Evolutionary conservation across 140 eudicot species (phyloP).

Genomic region (Flaveria floridana): DNA sequence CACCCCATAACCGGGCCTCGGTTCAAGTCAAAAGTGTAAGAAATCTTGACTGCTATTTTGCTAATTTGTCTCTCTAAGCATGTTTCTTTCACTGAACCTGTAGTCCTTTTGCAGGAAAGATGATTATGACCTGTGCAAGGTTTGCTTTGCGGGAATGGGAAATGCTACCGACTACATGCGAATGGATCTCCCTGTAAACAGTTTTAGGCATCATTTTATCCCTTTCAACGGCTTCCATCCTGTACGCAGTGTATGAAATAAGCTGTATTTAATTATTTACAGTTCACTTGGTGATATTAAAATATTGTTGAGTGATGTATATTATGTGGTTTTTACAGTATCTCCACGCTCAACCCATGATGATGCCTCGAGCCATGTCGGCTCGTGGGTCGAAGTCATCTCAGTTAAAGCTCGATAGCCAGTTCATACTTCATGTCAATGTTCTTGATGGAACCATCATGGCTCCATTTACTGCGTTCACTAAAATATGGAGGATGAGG

Average conservation of each 20-base stretch:
- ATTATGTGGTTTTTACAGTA: conserved; percentile 2
- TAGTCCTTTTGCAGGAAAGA: conserved; percentile 54
- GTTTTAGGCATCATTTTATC: conserved; percentile 29
- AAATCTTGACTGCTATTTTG: neutral
- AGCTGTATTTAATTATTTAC: neutral
- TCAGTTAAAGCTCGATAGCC: conserved; percentile 62
- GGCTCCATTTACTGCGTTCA: conserved; percentile 68
- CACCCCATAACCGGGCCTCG: conserved; percentile 82
- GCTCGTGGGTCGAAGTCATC: conserved; percentile 36
- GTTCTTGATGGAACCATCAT: conserved; percentile 75
- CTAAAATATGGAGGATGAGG: conserved; percentile 90
- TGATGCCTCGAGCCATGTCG: conserved; percentile 35
- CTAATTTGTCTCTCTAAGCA: neutral
- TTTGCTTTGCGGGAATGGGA: conserved; percentile 58
- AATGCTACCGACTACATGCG: conserved; percentile 56
- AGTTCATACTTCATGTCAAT: conserved; percentile 74
- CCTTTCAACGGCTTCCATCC: conserved; percentile 37
- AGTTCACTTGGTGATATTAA: neutral
- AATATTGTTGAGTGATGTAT: neutral
- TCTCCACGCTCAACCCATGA: conserved; percentile 26
- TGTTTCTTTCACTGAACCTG: neutral
- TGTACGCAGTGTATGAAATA: conserved; percentile 38
- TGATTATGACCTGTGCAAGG: conserved; percentile 72
- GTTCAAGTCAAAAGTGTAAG: conserved; percentile 87
- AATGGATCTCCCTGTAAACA: conserved; percentile 58